Conservation (phyloP, 192 early-diverging fungal genomes). For the Coemansia sp. region DNA sequence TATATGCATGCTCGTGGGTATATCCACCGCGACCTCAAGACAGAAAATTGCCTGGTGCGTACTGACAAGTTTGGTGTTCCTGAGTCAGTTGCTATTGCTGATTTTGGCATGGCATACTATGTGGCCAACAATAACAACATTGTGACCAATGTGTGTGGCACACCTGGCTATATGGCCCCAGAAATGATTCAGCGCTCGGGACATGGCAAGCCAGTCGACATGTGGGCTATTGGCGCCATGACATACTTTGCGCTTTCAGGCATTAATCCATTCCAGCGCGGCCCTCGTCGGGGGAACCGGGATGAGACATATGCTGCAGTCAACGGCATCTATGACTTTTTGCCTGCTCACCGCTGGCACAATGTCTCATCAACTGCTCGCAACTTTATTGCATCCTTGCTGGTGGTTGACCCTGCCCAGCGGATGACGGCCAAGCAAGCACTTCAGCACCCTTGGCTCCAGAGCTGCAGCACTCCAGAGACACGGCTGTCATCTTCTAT, state of each 20-base stretch:
- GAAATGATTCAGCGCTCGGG: conserved; percentile 54
- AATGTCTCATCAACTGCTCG: conserved; percentile 61
- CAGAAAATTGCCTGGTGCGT: conserved; percentile 80
- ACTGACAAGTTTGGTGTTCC: conserved; percentile 41
- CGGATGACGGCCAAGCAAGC: conserved; percentile 77
- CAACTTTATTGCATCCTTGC: conserved; percentile 68
- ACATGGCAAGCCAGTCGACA: conserved; percentile 75
- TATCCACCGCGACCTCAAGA: conserved; percentile 80
- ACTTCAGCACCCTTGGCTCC: conserved; percentile 76
- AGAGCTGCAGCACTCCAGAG: background rate
- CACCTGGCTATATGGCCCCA: conserved; percentile 77
- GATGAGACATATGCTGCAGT: conserved; percentile 62
- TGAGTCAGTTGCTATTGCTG: conserved; percentile 65
- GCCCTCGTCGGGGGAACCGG: conserved; percentile 50
- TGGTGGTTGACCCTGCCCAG: conserved; percentile 64
- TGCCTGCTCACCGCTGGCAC: conserved; percentile 63
- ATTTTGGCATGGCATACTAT: conserved; percentile 73
- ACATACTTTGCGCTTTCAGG: conserved; percentile 75
- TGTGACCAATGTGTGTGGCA: conserved; percentile 73
- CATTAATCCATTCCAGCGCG: conserved; percentile 68
- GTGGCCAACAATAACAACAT: conserved; percentile 50
- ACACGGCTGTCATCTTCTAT: background rate
- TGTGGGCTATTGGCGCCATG: conserved; percentile 82
- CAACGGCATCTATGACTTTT: conserved; percentile 64
- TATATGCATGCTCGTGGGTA: conserved; percentile 84